A percentile compares a stretch with the other conserved stretches of the same genome.
These are phyloP conservation scores for Leishmania braziliensis DNA, from an alignment of 208 protist genomes.

Conservation along the genomic window DNA sequence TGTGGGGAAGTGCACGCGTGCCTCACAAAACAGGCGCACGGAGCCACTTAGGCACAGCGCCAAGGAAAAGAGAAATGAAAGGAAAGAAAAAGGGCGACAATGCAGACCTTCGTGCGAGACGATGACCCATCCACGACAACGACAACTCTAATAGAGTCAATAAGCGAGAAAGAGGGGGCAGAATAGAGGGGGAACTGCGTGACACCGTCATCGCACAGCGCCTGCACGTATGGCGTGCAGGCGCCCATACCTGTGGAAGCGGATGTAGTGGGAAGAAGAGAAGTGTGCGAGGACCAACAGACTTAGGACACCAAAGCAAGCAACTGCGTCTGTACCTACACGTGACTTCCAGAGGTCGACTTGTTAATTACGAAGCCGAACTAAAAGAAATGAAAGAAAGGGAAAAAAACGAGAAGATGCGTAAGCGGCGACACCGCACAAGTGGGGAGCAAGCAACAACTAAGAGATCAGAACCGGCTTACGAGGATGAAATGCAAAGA, in stretches of 20 bases:
- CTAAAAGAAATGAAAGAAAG: neutral
- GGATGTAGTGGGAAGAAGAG: neutral
- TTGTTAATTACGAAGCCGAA: neutral
- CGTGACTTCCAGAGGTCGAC: neutral
- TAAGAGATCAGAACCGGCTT: neutral
- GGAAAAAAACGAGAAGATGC: neutral
- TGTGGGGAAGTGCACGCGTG: neutral
- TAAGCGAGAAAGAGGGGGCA: neutral
- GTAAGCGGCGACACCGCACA: neutral
- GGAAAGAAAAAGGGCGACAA: neutral
- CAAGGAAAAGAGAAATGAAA: constrained; percentile 9
- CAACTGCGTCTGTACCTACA: neutral
- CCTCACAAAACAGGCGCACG: neutral
- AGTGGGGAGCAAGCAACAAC: neutral
- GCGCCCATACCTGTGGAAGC: neutral
- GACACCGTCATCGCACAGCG: neutral
- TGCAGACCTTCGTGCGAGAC: neutral
- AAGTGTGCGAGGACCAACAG: neutral
- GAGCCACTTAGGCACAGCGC: neutral
- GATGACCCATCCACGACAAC: neutral
- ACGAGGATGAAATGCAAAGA: neutral
- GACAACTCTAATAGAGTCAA: neutral
- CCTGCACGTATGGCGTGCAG: neutral
- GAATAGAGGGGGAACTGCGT: neutral
- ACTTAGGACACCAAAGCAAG: neutral